phyloP scores from a whole-genome alignment of 2,329 filamentous ascomycete genomes.

The Moelleriella libera region DNA sequence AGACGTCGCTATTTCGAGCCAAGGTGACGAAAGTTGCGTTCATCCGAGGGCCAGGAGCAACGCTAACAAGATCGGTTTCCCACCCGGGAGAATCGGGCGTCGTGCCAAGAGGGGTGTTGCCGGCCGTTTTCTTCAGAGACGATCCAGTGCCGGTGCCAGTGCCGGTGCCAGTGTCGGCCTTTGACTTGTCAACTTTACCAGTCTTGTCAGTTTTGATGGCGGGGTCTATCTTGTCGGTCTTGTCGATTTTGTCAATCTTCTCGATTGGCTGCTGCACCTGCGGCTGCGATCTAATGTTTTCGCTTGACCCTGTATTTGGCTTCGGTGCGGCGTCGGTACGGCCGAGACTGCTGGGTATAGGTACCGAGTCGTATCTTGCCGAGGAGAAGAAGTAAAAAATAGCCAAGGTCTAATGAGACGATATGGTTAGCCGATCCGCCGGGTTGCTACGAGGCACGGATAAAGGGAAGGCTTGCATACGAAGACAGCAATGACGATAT shows the following conservation, averaged over 20 bases:
- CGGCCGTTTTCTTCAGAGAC: conserved; percentile 10
- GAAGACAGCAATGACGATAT: conserved; percentile 70
- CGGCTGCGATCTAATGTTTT: not conserved
- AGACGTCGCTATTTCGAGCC: conserved; percentile 83
- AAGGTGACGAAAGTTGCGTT: conserved; percentile 97
- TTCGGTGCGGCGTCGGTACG: not conserved
- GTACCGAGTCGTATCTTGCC: conserved; percentile 30
- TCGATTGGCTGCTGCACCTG: conserved; percentile 6
- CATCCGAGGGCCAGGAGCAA: conserved; percentile 58
- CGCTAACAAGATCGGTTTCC: conserved; percentile 33
- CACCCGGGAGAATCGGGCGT: conserved; percentile 37
- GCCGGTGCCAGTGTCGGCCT: conserved; percentile 9
- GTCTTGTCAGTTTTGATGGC: no score
- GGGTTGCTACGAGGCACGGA: not conserved
- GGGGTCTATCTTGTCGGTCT: no score
- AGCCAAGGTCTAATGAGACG: conserved; percentile 37
- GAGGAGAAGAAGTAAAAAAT: conserved; percentile 73
- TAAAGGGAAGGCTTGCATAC: conserved; percentile 34
- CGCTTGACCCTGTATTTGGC: not conserved
- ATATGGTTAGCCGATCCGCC: not conserved
- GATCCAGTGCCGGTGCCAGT: conserved; percentile 11
- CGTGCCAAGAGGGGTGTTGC: conserved; percentile 30
- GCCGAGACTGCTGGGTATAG: conserved; percentile 7
- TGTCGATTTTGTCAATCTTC: not conserved
- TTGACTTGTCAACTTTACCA: not conserved